These are phyloP conservation scores for Fusarium sp. DNA, from an alignment of 2,329 filamentous ascomycete genomes.

Conservation along the genomic window DNA sequence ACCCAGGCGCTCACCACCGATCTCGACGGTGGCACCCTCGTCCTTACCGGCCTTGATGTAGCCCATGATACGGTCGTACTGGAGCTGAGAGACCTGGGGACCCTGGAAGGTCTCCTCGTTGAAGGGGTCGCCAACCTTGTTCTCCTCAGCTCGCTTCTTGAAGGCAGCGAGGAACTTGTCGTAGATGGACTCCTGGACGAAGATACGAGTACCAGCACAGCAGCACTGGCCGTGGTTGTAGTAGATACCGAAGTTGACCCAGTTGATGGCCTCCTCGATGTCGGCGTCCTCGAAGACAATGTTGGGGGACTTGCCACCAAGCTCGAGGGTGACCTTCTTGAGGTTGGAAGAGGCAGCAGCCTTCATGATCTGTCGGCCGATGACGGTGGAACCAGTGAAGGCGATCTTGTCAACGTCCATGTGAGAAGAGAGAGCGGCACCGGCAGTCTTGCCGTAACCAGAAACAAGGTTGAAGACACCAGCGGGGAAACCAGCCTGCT, in stretches of 20 bases:
- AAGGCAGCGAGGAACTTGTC: conserved; percentile 86
- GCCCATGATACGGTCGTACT: conserved; percentile 90
- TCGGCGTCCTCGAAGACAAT: conserved; percentile 83
- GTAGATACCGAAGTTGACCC: conserved; percentile 79
- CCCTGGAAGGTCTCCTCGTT: conserved; percentile 84
- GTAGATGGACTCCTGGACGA: conserved; percentile 87
- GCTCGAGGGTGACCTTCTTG: conserved; percentile 84
- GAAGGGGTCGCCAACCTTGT: conserved; percentile 88
- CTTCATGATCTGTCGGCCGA: conserved; percentile 84
- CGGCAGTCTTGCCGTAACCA: conserved; percentile 81
- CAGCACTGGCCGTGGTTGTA: conserved; percentile 74
- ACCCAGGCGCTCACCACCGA: conserved; percentile 65
- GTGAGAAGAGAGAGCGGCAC: conserved; percentile 79
- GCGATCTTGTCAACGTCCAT: conserved; percentile 87
- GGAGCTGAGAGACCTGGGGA: conserved; percentile 84
- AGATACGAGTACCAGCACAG: conserved; percentile 84
- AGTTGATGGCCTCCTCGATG: conserved; percentile 79
- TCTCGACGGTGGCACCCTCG: conserved; percentile 71
- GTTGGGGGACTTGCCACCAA: conserved; percentile 84
- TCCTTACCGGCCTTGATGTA: conserved; percentile 76
- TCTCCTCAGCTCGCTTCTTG: conserved; percentile 78
- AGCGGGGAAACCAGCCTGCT: conserved; percentile 82
- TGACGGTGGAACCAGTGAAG: conserved; percentile 81
- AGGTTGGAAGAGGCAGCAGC: conserved; percentile 80
- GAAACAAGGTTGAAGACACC: conserved; percentile 83